A percentile compares a stretch with the other conserved stretches of the same genome.
phyloP scores from a whole-genome alignment of 345 rosid species.

The Boechera stricta region DNA sequence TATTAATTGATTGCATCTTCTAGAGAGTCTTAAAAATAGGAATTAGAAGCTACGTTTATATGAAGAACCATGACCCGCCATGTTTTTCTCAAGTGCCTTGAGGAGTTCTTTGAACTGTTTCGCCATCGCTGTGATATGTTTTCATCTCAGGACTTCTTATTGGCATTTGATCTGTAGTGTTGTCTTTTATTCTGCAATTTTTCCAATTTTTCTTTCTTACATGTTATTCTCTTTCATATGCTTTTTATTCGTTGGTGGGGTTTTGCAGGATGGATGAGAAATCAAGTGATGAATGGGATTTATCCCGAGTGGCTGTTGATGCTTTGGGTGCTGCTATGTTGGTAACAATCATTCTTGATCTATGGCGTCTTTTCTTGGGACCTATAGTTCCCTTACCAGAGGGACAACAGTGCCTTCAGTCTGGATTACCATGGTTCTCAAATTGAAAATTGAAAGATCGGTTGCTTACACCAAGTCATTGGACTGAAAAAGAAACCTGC shows the following conservation, averaged over 20 bases:
- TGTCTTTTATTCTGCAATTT: background rate
- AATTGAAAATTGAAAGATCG: constrained; percentile 27
- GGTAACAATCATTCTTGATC: constrained; percentile 90
- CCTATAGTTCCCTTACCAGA: constrained; percentile 72
- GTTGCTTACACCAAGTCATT: constrained; percentile 19
- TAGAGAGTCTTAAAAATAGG: background rate
- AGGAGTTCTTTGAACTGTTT: background rate
- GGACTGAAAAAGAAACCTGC: constrained; percentile 8
- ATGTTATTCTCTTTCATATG: background rate
- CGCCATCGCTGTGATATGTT: background rate
- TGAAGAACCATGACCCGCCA: background rate
- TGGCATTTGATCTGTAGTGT: background rate
- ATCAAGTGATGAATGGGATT: constrained; percentile 78
- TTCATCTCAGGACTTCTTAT: background rate
- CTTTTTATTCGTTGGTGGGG: background rate
- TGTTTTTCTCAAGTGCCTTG: background rate
- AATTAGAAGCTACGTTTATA: background rate
- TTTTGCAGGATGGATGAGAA: constrained; percentile 88
- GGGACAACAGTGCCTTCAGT: constrained; percentile 62
- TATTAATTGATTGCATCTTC: background rate
- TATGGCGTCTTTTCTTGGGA: constrained; percentile 95
- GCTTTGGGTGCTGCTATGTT: constrained; percentile 97
- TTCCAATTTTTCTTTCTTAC: background rate
- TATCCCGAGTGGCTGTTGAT: constrained; percentile 85
- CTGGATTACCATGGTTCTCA: constrained; percentile 87